Conservation (phyloP, 208 protist genomes). For the Angomonas ambiguus region DNA sequence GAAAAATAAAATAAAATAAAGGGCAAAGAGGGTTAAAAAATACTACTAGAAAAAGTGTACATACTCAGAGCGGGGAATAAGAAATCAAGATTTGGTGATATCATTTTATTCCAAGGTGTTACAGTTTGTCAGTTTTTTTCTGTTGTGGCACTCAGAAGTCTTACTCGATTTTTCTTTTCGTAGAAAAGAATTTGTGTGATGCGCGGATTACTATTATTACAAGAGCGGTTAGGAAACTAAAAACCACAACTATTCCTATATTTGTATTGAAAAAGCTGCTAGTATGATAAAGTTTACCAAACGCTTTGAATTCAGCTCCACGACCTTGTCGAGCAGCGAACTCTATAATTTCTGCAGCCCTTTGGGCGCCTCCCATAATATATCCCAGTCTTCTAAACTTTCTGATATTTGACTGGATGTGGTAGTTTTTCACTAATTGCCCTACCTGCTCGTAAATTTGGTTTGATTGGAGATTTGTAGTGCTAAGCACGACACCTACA, state of each 20-base stretch:
- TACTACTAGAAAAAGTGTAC: slow-evolving; percentile 9
- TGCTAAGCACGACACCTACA: neutral
- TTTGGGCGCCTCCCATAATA: slow-evolving; percentile 35
- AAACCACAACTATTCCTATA: neutral
- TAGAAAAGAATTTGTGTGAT: no score
- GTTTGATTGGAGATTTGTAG: neutral
- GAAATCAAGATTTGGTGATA: slow-evolving; percentile 15
- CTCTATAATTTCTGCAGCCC: slow-evolving; percentile 32
- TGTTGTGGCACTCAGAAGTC: no score
- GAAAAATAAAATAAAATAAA: slow-evolving; percentile 18
- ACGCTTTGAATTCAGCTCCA: neutral
- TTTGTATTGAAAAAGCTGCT: neutral
- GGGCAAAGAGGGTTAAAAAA: neutral
- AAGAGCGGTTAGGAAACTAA: neutral
- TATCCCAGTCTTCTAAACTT: slow-evolving; percentile 23
- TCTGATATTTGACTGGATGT: slow-evolving; percentile 14
- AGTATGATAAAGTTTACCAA: neutral
- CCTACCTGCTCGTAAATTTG: neutral
- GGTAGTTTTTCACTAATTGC: slow-evolving; percentile 8
- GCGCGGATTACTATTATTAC: no score
- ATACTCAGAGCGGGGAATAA: slow-evolving; percentile 7
- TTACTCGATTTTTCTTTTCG: no score
- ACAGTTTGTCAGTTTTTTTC: no score
- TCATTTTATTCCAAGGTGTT: slow-evolving; percentile 11
- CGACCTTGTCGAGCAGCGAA: slow-evolving; percentile 15